Evolutionary conservation across 805 yeast species (phyloP).

Genomic region (Sugiyamaella valdiviana): DNA sequence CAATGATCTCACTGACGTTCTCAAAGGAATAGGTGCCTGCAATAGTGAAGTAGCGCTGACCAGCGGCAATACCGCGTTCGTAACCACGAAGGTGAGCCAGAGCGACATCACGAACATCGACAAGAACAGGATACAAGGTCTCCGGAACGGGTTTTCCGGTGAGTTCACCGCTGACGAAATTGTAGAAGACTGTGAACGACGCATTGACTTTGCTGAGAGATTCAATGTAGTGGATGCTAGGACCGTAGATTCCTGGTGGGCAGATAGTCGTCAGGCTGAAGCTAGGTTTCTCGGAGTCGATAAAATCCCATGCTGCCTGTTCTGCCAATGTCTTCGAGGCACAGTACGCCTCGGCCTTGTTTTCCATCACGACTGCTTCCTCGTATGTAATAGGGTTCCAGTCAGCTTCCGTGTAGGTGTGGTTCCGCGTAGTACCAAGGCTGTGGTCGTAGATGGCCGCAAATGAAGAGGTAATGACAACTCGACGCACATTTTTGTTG

Average conservation of each 20-base stretch:
- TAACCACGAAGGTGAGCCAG: constrained; percentile 49
- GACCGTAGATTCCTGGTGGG: constrained; percentile 30
- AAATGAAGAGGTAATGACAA: constrained; percentile 45
- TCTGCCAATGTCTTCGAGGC: constrained; percentile 53
- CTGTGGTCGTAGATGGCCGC: constrained; percentile 42
- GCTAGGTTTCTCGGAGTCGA: constrained; percentile 25
- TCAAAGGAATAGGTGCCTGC: constrained; percentile 19
- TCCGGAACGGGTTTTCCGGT: constrained; percentile 15
- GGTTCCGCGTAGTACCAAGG: constrained; percentile 24
- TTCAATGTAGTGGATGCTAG: constrained; percentile 22
- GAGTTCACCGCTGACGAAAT: constrained; percentile 23
- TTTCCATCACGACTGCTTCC: constrained; percentile 11
- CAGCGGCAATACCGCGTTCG: constrained; percentile 29
- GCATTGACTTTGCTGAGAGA: constrained; percentile 33
- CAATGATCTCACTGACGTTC: constrained; percentile 10
- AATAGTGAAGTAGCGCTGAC: constrained; percentile 10
- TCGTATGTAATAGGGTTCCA: constrained; percentile 36
- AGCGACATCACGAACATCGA: constrained; percentile 63
- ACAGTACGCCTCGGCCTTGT: constrained; percentile 21
- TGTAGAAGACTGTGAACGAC: constrained; percentile 33
- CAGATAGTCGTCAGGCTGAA: constrained; percentile 24
- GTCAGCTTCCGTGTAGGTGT: constrained; percentile 28
- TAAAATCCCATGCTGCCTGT: constrained; percentile 49
- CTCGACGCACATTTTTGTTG: constrained; percentile 38
- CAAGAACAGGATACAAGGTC: constrained; percentile 20